Percentiles rank a stretch among this genome's conserved stretches.
Evolutionary conservation across 192 early-diverging fungal species (phyloP).

Genomic region (Backusella westeae): DNA sequence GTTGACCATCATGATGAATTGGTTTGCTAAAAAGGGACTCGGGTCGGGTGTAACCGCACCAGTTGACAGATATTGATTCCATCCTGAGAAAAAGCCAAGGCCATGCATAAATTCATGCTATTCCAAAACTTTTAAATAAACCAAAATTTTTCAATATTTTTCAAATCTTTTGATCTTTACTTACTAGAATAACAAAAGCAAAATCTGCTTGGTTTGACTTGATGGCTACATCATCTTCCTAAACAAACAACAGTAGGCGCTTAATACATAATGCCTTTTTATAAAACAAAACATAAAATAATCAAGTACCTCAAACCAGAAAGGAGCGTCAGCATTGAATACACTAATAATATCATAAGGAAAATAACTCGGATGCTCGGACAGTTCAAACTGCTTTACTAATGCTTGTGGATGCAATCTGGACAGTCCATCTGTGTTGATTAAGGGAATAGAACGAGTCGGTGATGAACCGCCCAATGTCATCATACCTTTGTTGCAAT

Average conservation of each 20-base stretch:
- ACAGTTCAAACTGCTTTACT: slow-evolving; percentile 30
- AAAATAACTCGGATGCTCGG: slow-evolving; percentile 7
- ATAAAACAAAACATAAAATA: not conserved
- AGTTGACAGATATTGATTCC: slow-evolving; percentile 17
- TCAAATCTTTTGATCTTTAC: not conserved
- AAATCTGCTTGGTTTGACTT: slow-evolving; percentile 32
- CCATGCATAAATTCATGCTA: slow-evolving; percentile 44
- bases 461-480: slow-evolving; percentile 33
- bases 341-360: slow-evolving; percentile 35
- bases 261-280: not conserved
- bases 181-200: slow-evolving; percentile 36
- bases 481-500: slow-evolving; percentile 7
- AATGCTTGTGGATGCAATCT: slow-evolving; percentile 39
- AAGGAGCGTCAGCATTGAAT: slow-evolving; percentile 36
- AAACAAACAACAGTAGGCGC: not conserved
- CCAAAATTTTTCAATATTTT: not conserved
- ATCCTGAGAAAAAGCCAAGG: slow-evolving; percentile 35
- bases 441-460: slow-evolving; percentile 22
- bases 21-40: slow-evolving; percentile 8
- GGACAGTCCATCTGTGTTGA: slow-evolving; percentile 23
- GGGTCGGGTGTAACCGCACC: slow-evolving; percentile 32
- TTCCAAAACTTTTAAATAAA: not conserved
- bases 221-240: slow-evolving; percentile 28
- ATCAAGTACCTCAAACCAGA: slow-evolving; percentile 30
- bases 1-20: slow-evolving; percentile 11